phyloP scores from a whole-genome alignment of 1,284 basidiomycete species.

The Peniophora sp. region DNA sequence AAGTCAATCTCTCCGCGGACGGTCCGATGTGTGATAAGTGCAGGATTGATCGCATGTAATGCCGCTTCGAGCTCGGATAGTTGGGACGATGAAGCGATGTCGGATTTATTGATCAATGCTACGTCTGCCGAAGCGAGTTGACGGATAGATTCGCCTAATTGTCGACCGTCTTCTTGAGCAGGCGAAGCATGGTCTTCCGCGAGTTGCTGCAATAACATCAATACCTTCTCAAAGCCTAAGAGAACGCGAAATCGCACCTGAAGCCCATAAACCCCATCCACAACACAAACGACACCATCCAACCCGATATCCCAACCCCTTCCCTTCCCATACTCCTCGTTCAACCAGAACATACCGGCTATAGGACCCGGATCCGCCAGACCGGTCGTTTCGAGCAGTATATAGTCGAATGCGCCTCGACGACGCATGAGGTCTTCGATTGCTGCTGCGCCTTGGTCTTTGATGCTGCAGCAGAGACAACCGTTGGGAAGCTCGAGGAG shows the following conservation, averaged over 20 bases:
- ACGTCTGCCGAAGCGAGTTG: constrained; percentile 89
- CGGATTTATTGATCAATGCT: constrained; percentile 84
- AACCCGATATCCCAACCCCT: constrained; percentile 67
- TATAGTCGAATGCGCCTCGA: constrained; percentile 86
- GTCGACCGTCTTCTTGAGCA: constrained; percentile 52
- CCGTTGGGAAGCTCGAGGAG: constrained; percentile 89
- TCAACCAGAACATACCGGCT: constrained; percentile 86
- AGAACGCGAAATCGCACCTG: constrained; percentile 39
- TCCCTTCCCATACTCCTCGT: constrained; percentile 77
- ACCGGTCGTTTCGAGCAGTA: constrained; percentile 88
- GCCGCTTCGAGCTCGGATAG: constrained; percentile 42
- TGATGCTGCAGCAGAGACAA: constrained; percentile 91
- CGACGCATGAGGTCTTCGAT: constrained; percentile 83
- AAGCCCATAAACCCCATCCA: constrained; percentile 80
- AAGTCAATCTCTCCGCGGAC: constrained; percentile 65
- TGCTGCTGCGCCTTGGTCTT: constrained; percentile 83
- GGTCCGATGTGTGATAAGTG: constrained; percentile 66
- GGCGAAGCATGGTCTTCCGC: constrained; percentile 64
- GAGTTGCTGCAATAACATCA: constrained; percentile 57
- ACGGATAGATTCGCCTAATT: constrained; percentile 28
- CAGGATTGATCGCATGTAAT: constrained; percentile 73
- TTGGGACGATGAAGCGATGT: constrained; percentile 47
- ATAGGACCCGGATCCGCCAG: constrained; percentile 90
- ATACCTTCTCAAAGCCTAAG: background rate
- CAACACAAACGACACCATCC: constrained; percentile 87